These are phyloP conservation scores for Rutstroemia sp. DNA, from an alignment of 2,329 filamentous ascomycete genomes.

Conservation along the genomic window DNA sequence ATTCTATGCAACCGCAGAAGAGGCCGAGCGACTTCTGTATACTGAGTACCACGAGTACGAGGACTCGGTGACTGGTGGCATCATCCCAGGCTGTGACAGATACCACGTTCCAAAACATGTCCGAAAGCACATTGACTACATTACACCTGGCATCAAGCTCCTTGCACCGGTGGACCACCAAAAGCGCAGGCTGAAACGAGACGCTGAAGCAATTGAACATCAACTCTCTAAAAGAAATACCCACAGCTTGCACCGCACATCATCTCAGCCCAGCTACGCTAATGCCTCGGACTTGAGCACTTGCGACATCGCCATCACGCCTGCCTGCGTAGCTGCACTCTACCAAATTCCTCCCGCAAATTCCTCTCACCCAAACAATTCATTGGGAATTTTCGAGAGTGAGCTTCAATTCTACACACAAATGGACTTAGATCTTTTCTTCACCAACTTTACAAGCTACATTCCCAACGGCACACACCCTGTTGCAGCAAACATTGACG, in stretches of 20 bases:
- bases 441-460: slow-evolving; percentile 22
- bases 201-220: background rate
- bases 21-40: slow-evolving; percentile 31
- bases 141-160: slow-evolving; percentile 39
- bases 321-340: slow-evolving; percentile 25
- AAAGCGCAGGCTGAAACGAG: slow-evolving; percentile 11
- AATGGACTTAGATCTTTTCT: slow-evolving; percentile 31
- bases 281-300: slow-evolving; percentile 38
- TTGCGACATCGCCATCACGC: slow-evolving; percentile 21
- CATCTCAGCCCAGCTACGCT: background rate
- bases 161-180: slow-evolving; percentile 32
- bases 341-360: slow-evolving; percentile 29
- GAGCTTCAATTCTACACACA: slow-evolving; percentile 32
- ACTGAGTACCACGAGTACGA: slow-evolving; percentile 35
- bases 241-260: background rate
- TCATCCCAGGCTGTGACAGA: slow-evolving; percentile 31
- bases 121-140: slow-evolving; percentile 43
- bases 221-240: slow-evolving; percentile 3
- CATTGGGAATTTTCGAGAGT: slow-evolving; percentile 33
- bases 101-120: slow-evolving; percentile 40
- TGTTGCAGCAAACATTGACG: slow-evolving; percentile 29
- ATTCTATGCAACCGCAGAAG: slow-evolving; percentile 30
- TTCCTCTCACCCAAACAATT: slow-evolving; percentile 22
- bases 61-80: slow-evolving; percentile 33
- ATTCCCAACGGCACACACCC: slow-evolving; percentile 29